phyloP scores from a whole-genome alignment of 306 rosid genomes.

The cucumber (Cucumis sativus) region Cucumber_9930_V3 NC_026659.2:25733001-25733500 shows the following conservation, averaged over 20 bases:
- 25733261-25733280: conserved; percentile 60
- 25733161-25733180: conserved; percentile 49
- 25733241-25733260: background rate
- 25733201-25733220: conserved; percentile 33
- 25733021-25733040: conserved; percentile 32
- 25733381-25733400: conserved; percentile 38
- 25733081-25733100: conserved; percentile 42
- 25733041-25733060: conserved; percentile 31
- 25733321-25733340: conserved; percentile 80
- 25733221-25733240: background rate
- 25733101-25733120: conserved; percentile 57
- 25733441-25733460: background rate
- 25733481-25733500: background rate
- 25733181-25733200: conserved; percentile 66
- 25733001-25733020: conserved; percentile 15
- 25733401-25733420: conserved; percentile 47
- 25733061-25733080: conserved; percentile 39
- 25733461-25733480: background rate
- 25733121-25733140: conserved; percentile 62
- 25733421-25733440: conserved; percentile 85
- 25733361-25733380: conserved; percentile 56
- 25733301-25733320: conserved; percentile 94
- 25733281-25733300: conserved; percentile 77
- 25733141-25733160: conserved; percentile 85
- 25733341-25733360: conserved; percentile 57